Evolutionary conservation across 805 yeast genomes (phyloP), one percentile per base, ranked within the genome.

Genomic region (Blastobotrys peoriensis): DNA sequence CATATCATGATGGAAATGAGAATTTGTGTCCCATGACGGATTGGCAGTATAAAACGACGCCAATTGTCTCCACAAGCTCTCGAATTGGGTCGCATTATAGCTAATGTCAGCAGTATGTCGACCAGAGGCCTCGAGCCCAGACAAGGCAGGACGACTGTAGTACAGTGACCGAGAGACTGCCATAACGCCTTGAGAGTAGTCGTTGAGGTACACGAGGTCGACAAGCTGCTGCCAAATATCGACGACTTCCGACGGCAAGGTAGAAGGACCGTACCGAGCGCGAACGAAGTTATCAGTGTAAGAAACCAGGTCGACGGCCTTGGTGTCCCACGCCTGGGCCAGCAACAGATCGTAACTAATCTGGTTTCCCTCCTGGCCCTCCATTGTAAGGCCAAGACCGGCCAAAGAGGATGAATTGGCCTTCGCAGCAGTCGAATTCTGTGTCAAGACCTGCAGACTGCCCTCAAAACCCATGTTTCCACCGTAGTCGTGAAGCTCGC

Each of bases 361-460:
- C 35, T 47, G 48, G 35, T 47, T 47, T 16, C 51, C 50, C 22
- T 47, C 51, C 9, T 41, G 48, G 4, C 48, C 51, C 35, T 47
- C 51, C 48, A 43, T 45, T 4, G 51, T 27, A 5, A 47, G 33
- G 4, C 51, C 51, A 3, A 38, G 40, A 8, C 51, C 51, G n/a
- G 21, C 39, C n/a, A 47, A 33, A 8, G 42, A 36, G 10, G 40
- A 21, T 10, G 48, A 41, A 28, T 38, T 30, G 19, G 18, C 27
- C 21, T 15, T 18, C 17, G 47, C 48, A 13, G 25, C 41, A n/a
- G 48, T 47, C 28, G 40, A 47, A 30, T 41, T 40, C 36, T 47
- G 37, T 9, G 51, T 44, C 10, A 47, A 20, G 21, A 38, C 36
- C 19, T 41, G 43, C 17, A 47, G 15, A 30, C 40, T 47, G 25